Conservation (phyloP, 73 alveolate species). For the Halteria grandinella region DNA sequence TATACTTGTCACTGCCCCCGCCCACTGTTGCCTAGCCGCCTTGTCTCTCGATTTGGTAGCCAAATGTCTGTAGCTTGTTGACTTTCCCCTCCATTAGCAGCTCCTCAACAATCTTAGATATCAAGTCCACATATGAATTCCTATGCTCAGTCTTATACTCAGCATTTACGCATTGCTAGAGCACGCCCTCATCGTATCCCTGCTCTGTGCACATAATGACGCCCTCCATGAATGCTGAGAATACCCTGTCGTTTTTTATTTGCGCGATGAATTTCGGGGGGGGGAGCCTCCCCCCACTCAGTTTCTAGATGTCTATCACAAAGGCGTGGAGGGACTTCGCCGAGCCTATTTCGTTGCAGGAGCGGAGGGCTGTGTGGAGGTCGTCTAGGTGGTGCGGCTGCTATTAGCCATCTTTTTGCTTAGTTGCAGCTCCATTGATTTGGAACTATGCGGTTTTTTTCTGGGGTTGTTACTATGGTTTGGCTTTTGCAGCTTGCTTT, state of each 20-base stretch:
- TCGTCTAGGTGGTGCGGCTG: no score
- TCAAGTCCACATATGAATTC: constrained; percentile 20
- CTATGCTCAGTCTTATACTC: constrained; percentile 20
- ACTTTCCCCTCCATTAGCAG: constrained; percentile 20
- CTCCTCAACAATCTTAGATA: constrained; percentile 39
- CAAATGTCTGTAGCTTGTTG: constrained; percentile 41
- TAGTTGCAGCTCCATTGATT: no score
- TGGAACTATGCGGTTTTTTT: no score
- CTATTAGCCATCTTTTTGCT: no score
- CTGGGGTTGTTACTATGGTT: no score
- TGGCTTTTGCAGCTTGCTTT: no score
- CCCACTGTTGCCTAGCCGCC: no score
- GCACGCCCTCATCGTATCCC: background rate
- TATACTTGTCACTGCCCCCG: no score
- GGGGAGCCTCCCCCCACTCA: background rate
- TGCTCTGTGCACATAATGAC: constrained; percentile 40
- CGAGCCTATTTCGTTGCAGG: constrained; percentile 54
- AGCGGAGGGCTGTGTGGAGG: constrained; percentile 29
- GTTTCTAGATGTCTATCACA: constrained; percentile 13
- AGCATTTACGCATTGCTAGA: background rate
- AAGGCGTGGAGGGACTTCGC: constrained; percentile 35
- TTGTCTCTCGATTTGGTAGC: constrained; percentile 28
- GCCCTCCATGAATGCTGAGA: background rate
- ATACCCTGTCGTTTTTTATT: background rate
- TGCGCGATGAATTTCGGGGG: background rate